Base-by-base conservation (phyloP, 2,329 filamentous ascomycete genomes). In the Juglanconis juglandina region DNA sequence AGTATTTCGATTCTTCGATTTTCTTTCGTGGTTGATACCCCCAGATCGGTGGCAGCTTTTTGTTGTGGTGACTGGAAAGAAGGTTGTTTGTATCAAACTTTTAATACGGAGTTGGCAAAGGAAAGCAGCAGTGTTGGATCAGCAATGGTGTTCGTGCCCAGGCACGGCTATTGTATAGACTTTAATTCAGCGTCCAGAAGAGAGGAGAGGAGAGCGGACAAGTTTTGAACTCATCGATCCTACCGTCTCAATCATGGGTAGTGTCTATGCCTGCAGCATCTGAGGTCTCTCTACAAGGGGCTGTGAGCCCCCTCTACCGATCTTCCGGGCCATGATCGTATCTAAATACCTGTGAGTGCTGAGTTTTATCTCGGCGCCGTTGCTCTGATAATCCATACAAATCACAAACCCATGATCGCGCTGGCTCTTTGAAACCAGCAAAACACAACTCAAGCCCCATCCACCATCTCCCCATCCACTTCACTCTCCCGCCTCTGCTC, bases 401-500 rank as follows among this genome's bases (percentile, higher is more conserved):
- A 10, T 42, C 14, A 14, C 14, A 46, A 46, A 7, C 13, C 14
- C 6, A 46, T 13, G 14, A 46, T 14, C 14, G 24, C 24, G 7
- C 42, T 14, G 24, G 42, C 42, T 17, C 42, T 14, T 46, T 14
- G 14, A 46, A 14, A 35, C 48, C 24, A 24, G 24, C 24, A 24
- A 24, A 24, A 24, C 24, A 24, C 24, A 24, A 24, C 24, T 24
- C 24, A 24, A 24, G 24, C 24, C 24, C 24, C 24, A 24, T 24
- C 24, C 24, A 24, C 24, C 24, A 24, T 24, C 17, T 37, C 42
- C 7, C 44, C 32, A 5, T 46, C 37, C 2, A 17, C 41, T 13
- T 52, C 53, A 17, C 56, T 41, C 14, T 60, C 67, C 57, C 62
- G 69, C 62, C 78, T 71, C 58, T 67, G 69, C 63, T 76, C 72